Evolutionary conservation across 2,329 filamentous ascomycete genomes (phyloP).

Genomic region (Phialocephala subalpina): DNA sequence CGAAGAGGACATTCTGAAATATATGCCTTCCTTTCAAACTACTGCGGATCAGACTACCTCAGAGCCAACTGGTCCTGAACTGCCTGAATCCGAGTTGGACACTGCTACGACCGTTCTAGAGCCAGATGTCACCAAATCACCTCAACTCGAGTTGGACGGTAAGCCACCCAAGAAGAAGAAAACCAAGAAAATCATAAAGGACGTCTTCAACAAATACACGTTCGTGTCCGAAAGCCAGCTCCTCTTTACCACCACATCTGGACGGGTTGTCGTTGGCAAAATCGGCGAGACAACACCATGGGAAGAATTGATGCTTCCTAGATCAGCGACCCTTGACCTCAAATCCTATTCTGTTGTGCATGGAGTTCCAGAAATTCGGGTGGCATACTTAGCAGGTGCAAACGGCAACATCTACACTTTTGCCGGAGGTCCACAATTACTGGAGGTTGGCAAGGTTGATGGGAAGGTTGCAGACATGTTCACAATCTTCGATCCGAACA

Average conservation of each 20-base stretch:
- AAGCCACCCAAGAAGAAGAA: slow-evolving; percentile 35
- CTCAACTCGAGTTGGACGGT: neutral
- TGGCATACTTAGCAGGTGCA: slow-evolving; percentile 55
- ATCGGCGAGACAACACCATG: slow-evolving; percentile 34
- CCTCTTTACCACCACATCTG: slow-evolving; percentile 66
- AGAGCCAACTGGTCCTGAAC: no score
- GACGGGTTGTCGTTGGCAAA: slow-evolving; percentile 61
- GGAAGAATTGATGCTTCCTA: slow-evolving; percentile 41
- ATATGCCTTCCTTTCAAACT: neutral
- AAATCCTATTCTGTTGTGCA: slow-evolving; percentile 56
- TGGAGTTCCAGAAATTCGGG: slow-evolving; percentile 44
- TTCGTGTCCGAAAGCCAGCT: slow-evolving; percentile 63
- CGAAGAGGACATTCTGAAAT: slow-evolving; percentile 13
- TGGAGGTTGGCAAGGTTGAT: slow-evolving; percentile 32
- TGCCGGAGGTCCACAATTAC: slow-evolving; percentile 21
- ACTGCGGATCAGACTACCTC: neutral
- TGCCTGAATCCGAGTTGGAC: no score
- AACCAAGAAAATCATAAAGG: slow-evolving; percentile 47
- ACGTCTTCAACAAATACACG: slow-evolving; percentile 67
- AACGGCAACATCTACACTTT: slow-evolving; percentile 48
- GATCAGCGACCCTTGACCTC: slow-evolving; percentile 47
- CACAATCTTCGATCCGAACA: slow-evolving; percentile 34
- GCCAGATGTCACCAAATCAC: neutral
- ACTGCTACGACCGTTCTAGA: no score
- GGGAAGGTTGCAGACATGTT: slow-evolving; percentile 44